Evolutionary conservation across 441 rosid species (phyloP).

Genomic region (Breynia disticha): DNA sequence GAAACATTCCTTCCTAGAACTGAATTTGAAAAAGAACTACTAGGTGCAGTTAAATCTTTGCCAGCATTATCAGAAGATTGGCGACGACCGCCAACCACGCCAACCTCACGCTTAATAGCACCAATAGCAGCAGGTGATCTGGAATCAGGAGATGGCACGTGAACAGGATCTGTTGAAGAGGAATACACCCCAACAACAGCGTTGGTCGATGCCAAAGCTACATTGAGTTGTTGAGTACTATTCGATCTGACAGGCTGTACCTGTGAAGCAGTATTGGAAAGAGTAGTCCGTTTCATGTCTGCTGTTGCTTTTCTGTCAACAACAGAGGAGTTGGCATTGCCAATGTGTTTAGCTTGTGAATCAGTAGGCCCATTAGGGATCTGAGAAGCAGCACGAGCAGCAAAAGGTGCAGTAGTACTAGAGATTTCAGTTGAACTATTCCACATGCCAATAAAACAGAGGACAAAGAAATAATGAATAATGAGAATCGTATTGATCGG

Average conservation of each 20-base stretch:
- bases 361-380: constrained; percentile 30
- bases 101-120: constrained; percentile 88
- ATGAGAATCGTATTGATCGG: neutral
- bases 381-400: constrained; percentile 23
- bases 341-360: constrained; percentile 27
- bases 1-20: constrained; percentile 40
- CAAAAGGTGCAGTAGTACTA: constrained; percentile 28
- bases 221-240: constrained; percentile 28
- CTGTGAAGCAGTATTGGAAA: constrained; percentile 23
- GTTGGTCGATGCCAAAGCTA: constrained; percentile 41
- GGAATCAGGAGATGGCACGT: constrained; percentile 91
- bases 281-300: constrained; percentile 31
- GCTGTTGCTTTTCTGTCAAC: constrained; percentile 24
- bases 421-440: constrained; percentile 37
- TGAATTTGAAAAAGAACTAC: constrained; percentile 40
- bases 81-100: constrained; percentile 67
- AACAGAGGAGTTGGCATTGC: constrained; percentile 27
- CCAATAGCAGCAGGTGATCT: constrained; percentile 68
- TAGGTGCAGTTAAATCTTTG: constrained; percentile 34
- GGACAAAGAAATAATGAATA: neutral
- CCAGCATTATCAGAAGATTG: constrained; percentile 41
- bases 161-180: constrained; percentile 87
- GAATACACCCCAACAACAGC: constrained; percentile 73
- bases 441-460: constrained; percentile 6
- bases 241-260: constrained; percentile 31